Conservation (phyloP, 805 yeast genomes). For the Cyberlindnera euphorbiiphila region DNA sequence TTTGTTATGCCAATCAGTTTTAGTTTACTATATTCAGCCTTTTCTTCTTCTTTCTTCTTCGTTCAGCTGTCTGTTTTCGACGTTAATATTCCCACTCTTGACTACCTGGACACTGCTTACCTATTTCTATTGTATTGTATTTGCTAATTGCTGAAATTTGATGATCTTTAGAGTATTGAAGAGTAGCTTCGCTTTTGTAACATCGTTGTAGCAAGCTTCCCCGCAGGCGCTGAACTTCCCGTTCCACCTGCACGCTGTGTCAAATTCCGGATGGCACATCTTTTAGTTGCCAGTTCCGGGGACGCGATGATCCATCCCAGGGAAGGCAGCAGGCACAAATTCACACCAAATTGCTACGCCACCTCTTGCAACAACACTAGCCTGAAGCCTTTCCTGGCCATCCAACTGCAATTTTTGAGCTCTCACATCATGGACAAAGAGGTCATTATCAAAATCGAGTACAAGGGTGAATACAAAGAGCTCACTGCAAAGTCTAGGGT, state of each 20-base stretch:
- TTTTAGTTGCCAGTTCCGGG: constrained; percentile 4
- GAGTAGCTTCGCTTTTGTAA: too few relatives aligned
- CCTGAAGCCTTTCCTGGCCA: too few relatives aligned
- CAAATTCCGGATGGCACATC: not conserved
- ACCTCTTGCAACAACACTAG: too few relatives aligned
- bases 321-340: not conserved
- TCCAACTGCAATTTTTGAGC: too few relatives aligned
- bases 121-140: not conserved
- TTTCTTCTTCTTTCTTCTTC: not conserved
- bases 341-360: constrained; percentile 6
- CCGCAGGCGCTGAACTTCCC: not conserved
- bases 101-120: not conserved
- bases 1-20: not conserved
- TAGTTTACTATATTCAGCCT: not conserved
- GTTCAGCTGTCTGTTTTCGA: not conserved
- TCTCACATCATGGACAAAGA: constrained; percentile 6
- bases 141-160: constrained; percentile 1
- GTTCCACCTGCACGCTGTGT: not conserved
- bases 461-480: constrained; percentile 1
- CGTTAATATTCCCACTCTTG: not conserved
- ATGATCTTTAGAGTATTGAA: too few relatives aligned
- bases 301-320: not conserved
- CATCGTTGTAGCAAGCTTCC: not conserved
- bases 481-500: not conserved
- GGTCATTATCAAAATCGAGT: constrained; percentile 7